Evolutionary conservation across 2,329 filamentous ascomycete species (phyloP).

Genomic region (Emmonsiellopsis sp.): DNA sequence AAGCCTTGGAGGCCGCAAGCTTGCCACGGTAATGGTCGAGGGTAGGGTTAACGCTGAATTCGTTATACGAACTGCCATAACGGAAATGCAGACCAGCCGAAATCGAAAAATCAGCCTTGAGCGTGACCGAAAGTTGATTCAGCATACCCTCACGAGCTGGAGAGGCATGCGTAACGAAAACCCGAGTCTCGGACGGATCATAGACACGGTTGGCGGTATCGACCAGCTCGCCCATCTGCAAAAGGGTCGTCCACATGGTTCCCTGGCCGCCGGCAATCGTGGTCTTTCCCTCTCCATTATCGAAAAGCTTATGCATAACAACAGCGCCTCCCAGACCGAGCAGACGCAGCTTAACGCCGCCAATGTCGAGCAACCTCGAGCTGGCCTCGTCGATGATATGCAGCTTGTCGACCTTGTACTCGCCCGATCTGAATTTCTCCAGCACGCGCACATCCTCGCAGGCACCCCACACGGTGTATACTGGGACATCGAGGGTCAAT

Average conservation of each 20-base stretch:
- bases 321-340: slow-evolving; percentile 91
- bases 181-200: slow-evolving; percentile 91
- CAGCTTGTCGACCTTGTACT: slow-evolving; percentile 96
- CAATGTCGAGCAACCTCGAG: slow-evolving; percentile 87
- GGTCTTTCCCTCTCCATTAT: slow-evolving; percentile 94
- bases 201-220: slow-evolving; percentile 98
- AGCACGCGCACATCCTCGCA: slow-evolving; percentile 96
- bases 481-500: slow-evolving; percentile 86
- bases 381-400: slow-evolving; percentile 98
- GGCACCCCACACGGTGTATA: slow-evolving; percentile 98
- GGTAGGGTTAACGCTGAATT: slow-evolving; percentile 97
- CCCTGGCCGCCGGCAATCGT: slow-evolving; percentile 97
- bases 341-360: slow-evolving; percentile 89
- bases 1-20: slow-evolving; percentile 93
- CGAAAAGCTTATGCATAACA: slow-evolving; percentile 99
- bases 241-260: slow-evolving; percentile 97
- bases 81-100: slow-evolving; percentile 96
- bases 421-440: slow-evolving; percentile 92
- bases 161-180: slow-evolving; percentile 95
- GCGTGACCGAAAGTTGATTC: slow-evolving; percentile 92
- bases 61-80: slow-evolving; percentile 98
- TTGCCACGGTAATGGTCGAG: slow-evolving; percentile 98
- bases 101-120: slow-evolving; percentile 97
- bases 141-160: slow-evolving; percentile 92
- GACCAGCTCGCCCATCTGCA: slow-evolving; percentile 97